Conservation (phyloP, 2,329 filamentous ascomycete genomes). For the Capronia americana region DNA sequence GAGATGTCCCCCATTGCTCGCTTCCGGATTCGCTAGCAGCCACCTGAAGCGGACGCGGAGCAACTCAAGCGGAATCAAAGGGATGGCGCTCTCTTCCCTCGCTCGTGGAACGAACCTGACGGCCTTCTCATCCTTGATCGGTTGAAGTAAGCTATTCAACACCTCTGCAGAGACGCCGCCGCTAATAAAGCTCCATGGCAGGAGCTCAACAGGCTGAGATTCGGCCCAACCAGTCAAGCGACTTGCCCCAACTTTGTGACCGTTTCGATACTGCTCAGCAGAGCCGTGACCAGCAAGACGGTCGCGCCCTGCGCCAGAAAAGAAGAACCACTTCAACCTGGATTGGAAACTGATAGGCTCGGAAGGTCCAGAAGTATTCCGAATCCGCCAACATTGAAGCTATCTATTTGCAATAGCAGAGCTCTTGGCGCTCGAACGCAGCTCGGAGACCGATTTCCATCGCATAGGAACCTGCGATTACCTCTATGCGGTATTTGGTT, state of each 20-base stretch:
- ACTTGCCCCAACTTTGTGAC: neutral
- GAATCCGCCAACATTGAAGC: neutral
- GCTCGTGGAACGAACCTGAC: neutral
- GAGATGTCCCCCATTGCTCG: neutral
- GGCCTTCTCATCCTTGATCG: neutral
- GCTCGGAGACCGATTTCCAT: neutral
- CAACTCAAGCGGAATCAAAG: conserved; percentile 1
- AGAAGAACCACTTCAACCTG: neutral
- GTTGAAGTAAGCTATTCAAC: neutral
- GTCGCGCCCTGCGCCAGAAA: neutral
- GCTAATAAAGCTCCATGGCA: neutral
- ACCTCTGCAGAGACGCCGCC: neutral
- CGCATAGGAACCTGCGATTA: neutral
- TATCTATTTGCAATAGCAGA: neutral
- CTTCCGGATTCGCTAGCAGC: neutral
- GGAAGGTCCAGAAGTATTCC: neutral
- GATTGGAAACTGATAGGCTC: neutral
- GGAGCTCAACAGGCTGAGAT: neutral
- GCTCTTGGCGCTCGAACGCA: neutral
- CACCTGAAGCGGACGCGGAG: neutral
- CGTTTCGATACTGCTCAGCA: conserved; percentile 1
- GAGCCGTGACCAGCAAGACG: neutral
- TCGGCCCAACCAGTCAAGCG: neutral
- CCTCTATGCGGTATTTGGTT: neutral
- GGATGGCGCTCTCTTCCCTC: neutral